These are phyloP conservation scores for Neurospora sp. DNA, from an alignment of 495 filamentous ascomycete species.

Conservation along the genomic window DNA sequence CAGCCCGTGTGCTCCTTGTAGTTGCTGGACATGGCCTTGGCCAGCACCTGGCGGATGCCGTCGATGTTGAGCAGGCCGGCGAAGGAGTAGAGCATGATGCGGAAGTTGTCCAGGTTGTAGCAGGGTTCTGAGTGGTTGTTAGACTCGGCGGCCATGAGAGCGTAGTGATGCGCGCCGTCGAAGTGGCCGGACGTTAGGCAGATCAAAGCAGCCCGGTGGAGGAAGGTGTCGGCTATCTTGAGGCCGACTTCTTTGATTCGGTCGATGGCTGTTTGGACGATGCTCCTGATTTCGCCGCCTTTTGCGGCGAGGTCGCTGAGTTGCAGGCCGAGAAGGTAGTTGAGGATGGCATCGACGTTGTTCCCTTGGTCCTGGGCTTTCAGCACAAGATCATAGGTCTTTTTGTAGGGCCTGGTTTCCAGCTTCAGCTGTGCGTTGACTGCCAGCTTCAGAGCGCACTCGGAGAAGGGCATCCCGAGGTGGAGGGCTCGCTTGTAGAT, in stretches of 20 bases:
- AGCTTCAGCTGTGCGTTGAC: conserved; percentile 27
- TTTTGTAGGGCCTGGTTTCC: conserved; percentile 4
- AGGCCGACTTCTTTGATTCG: conserved; percentile 10
- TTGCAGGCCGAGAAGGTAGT: conserved; percentile 17
- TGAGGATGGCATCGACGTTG: conserved; percentile 25
- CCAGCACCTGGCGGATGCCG: conserved; percentile 24
- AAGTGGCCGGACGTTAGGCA: conserved; percentile 21
- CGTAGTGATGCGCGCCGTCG: conserved; percentile 25
- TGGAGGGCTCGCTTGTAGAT: conserved; percentile 27
- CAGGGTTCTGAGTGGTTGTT: conserved; percentile 12
- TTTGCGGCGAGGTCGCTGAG: conserved; percentile 8
- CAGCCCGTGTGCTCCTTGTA: conserved; percentile 21
- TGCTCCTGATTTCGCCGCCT: neutral
- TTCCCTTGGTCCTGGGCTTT: conserved; percentile 21
- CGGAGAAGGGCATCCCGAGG: conserved; percentile 21
- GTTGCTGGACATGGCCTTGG: conserved; percentile 15
- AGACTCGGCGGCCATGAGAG: conserved; percentile 21
- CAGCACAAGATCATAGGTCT: conserved; percentile 24
- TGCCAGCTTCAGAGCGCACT: conserved; percentile 27
- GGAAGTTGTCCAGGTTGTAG: conserved; percentile 31
- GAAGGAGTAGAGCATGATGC: conserved; percentile 29
- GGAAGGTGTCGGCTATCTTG: conserved; percentile 13
- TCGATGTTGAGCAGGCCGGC: conserved; percentile 21
- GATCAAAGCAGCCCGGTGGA: conserved; percentile 30
- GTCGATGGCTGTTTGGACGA: conserved; percentile 7